phyloP scores from a whole-genome alignment of 2,329 filamentous ascomycete genomes.

The Tolypocladium album region DNA sequence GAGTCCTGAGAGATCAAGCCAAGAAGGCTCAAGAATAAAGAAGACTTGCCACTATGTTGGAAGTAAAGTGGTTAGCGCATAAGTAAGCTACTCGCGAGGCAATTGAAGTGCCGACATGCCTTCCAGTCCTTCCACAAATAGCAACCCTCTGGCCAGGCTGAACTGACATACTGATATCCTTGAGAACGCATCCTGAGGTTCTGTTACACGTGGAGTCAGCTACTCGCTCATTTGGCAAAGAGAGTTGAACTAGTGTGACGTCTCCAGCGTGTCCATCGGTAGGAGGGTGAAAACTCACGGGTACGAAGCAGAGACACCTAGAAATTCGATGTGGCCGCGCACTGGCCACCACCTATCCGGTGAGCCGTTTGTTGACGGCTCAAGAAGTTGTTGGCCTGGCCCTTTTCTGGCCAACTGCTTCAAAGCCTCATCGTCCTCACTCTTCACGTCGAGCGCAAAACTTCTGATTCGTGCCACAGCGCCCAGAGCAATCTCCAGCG shows the following conservation, averaged over 20 bases:
- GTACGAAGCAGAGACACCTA: not conserved
- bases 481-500: slow-evolving; percentile 23
- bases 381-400: not conserved
- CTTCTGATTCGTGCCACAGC: slow-evolving; percentile 21
- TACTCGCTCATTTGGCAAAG: not conserved
- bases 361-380: not conserved
- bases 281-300: not conserved
- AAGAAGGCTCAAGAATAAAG: slow-evolving; percentile 33
- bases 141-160: not conserved
- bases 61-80: not conserved
- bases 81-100: not conserved
- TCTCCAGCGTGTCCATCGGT: not conserved
- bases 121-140: not conserved
- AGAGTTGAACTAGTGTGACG: not conserved
- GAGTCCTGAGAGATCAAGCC: slow-evolving; percentile 32
- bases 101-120: not conserved
- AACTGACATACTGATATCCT: not conserved
- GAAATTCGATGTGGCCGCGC: not conserved
- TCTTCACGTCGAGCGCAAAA: slow-evolving; percentile 14
- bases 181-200: not conserved
- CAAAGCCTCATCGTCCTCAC: slow-evolving; percentile 7
- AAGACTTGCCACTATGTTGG: slow-evolving; percentile 34
- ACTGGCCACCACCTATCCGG: not conserved
- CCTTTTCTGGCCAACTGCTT: not conserved
- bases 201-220: not conserved